Base-by-base conservation (phyloP, 768 basidiomycete species). In the Lactarius hatsudake region DNA sequence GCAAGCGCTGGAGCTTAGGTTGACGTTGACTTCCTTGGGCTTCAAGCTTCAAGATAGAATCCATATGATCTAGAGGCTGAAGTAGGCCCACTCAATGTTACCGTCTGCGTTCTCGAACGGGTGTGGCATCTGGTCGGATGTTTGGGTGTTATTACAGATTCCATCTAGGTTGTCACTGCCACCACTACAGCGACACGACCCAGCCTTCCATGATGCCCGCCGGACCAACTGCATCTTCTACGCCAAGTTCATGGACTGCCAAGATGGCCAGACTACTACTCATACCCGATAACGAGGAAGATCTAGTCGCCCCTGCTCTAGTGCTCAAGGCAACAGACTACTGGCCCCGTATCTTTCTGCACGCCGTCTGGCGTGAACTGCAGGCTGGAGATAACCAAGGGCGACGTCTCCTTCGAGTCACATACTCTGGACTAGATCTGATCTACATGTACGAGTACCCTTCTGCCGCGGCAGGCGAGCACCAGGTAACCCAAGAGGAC, bases 381-480 rank as follows among this genome's bases (percentile, higher is more conserved):
- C 51, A 65, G 38, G 34, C 56, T 18, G 56, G 56, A 1, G 30
- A 38, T 28, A 59, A 42, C 42, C 23, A 23, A 28, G 64, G 64
- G 8, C 64, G 64, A 20, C 64, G 64, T 32, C 48, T 59, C 34
- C 64, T 65, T 30, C 57, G 48, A 6, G 43, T 65, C 28, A 58
- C 42, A n/a, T 59, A 65, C 42, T 43, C 57, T 18, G 64, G 64
- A 9, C 20, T 65, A 43, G 64, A 65, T 57, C 30, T 53, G 13
- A 30, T 65, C 43, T 53, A 32, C 23, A 58, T 65, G 30, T 65
- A 59, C 30, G 64, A 65, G 40, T 59, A 59, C 17, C 64, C 64
- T 9, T 40, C 55, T 7, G 34, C 53, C 17, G 20, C 32, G 5
- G 38, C 53, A 5, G 55, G 30, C 32, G 55, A 32, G 32, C 55